Evolutionary conservation across 148 eudicot genomes (phyloP).

Genomic region (Spergularia marina): DNA sequence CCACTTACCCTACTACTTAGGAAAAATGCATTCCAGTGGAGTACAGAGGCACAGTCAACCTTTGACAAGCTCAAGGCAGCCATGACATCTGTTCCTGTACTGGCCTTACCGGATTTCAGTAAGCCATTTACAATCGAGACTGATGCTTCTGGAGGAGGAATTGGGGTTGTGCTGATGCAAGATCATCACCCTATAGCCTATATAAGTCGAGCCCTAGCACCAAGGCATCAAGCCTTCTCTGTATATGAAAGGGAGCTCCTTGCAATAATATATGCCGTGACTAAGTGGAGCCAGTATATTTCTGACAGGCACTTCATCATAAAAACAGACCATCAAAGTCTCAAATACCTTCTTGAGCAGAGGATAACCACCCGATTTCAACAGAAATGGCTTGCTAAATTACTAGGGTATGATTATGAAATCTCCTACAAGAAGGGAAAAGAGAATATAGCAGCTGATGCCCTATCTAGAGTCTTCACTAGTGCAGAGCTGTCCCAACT

Average conservation of each 20-base stretch:
- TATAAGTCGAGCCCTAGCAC: neutral
- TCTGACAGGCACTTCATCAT: neutral
- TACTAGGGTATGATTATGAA: neutral
- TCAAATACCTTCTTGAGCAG: neutral
- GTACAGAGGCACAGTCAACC: neutral
- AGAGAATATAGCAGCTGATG: neutral
- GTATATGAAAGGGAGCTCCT: neutral
- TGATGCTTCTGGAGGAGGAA: neutral
- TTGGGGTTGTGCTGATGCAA: neutral
- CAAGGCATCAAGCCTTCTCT: neutral
- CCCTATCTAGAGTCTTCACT: neutral
- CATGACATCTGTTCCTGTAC: neutral
- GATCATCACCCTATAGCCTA: neutral
- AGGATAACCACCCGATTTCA: neutral
- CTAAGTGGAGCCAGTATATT: too few species aligned
- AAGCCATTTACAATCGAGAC: neutral
- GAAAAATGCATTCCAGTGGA: neutral
- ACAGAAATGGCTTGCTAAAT: neutral
- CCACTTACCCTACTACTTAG: neutral
- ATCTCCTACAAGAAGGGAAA: neutral
- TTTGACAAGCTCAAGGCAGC: neutral
- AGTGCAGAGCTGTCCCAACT: neutral
- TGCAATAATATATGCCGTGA: neutral
- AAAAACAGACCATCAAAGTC: neutral
- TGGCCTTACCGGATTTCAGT: neutral